A percentile compares a stretch with the other conserved stretches of the same genome.
Evolutionary conservation across 148 eudicot genomes (phyloP).

Genomic region (Camellia lanceoleosa): DNA sequence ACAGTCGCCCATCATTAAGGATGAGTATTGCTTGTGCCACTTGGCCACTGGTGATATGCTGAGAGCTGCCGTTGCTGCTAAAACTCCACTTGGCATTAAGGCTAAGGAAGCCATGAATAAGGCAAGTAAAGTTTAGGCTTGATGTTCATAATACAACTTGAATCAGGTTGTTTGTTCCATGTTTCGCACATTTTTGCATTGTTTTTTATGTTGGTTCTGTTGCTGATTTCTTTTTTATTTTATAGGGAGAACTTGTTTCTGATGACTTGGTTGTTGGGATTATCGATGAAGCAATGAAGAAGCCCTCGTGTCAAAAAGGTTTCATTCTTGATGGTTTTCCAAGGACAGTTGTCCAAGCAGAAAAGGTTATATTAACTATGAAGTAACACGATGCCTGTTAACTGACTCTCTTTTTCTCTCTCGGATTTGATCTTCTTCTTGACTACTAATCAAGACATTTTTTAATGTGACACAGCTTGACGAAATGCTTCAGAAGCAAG

Average conservation of each 20-base stretch:
- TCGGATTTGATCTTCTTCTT: neutral
- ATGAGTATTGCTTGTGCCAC: constrained; percentile 94
- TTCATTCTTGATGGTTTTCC: constrained; percentile 98
- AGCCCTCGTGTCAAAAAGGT: constrained; percentile 92
- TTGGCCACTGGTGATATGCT: constrained; percentile 98
- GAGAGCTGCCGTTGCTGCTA: constrained; percentile 96
- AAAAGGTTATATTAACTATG: constrained; percentile 46
- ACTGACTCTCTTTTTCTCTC: neutral
- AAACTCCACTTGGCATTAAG: constrained; percentile 84
- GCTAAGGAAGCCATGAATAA: constrained; percentile 97
- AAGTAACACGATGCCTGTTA: neutral
- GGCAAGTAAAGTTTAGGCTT: constrained; percentile 34
- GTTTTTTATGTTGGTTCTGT: neutral
- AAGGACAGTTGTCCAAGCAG: constrained; percentile 86
- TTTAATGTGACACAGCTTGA: constrained; percentile 60
- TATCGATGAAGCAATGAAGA: constrained; percentile 88
- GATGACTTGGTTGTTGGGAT: constrained; percentile 93
- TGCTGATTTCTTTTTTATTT: constrained; percentile 2
- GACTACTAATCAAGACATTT: neutral
- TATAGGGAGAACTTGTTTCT: constrained; percentile 82
- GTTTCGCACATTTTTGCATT: constrained; percentile 9
- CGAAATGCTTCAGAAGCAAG: constrained; percentile 86
- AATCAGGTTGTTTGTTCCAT: neutral
- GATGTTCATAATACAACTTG: neutral
- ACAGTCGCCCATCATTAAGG: constrained; percentile 86